These are phyloP conservation scores for Aspergillus aculeatinus DNA, from an alignment of 2,329 filamentous ascomycete species.

Conservation along the genomic window DNA sequence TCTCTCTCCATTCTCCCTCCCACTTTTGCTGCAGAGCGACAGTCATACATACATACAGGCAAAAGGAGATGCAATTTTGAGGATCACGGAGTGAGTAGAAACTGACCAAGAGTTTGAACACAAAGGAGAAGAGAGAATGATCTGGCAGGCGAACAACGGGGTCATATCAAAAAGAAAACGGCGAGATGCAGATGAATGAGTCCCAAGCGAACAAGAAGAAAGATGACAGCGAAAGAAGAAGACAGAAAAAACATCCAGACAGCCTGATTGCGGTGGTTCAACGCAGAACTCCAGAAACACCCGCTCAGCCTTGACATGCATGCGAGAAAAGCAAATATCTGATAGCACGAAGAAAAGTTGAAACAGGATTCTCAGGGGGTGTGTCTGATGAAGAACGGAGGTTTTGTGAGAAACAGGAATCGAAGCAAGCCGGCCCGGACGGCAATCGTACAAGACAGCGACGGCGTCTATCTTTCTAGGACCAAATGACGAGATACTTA, in stretches of 20 bases:
- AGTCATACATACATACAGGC: not conserved
- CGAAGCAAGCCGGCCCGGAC: not conserved
- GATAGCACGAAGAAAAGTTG: constrained; percentile 5
- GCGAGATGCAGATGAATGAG: not conserved
- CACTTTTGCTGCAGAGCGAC: not conserved
- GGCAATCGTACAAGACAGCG: constrained; percentile 15
- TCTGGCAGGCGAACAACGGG: not conserved
- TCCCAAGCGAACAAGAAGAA: not conserved
- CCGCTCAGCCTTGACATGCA: constrained; percentile 19
- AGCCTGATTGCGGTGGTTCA: constrained; percentile 16
- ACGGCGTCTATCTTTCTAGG: constrained; percentile 1
- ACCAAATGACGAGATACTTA: constrained; percentile 10
- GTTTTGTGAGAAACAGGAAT: constrained; percentile 18
- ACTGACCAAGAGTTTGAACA: not conserved
- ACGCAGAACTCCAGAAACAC: constrained; percentile 19
- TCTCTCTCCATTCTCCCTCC: not conserved
- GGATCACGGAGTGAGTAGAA: not conserved
- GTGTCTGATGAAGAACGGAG: constrained; percentile 19
- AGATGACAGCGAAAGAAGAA: not conserved
- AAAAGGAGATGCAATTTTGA: not conserved
- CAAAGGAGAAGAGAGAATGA: constrained; percentile 4
- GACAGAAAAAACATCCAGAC: constrained; percentile 13
- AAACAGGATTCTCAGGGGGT: constrained; percentile 23
- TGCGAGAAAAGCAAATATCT: constrained; percentile 4
- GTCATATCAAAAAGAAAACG: not conserved